Conservation (phyloP, 2,329 filamentous ascomycete genomes). For the Venturia effusa region DNA sequence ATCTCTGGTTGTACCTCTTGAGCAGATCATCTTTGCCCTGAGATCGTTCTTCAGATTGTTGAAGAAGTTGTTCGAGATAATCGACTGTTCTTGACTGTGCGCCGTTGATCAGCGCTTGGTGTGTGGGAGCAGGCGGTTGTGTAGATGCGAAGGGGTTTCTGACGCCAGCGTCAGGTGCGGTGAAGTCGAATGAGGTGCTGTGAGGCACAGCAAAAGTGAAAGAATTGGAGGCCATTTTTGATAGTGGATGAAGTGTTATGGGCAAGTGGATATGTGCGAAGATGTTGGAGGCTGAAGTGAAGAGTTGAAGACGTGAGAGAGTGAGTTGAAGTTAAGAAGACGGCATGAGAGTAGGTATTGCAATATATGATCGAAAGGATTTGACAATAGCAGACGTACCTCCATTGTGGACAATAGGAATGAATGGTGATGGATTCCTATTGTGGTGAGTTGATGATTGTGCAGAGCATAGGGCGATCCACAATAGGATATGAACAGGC, state of each 20-base stretch:
- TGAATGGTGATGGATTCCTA: neutral
- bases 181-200: neutral
- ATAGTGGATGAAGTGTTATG: neutral
- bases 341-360: neutral
- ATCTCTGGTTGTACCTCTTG: neutral
- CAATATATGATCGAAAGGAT: neutral
- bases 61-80: neutral
- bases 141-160: neutral
- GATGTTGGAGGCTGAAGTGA: neutral
- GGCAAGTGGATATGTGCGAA: neutral
- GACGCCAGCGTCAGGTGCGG: neutral
- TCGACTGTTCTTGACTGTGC: neutral
- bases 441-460: neutral
- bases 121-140: neutral
- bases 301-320: neutral
- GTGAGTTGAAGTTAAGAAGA: neutral
- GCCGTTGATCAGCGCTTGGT: neutral
- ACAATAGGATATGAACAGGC: neutral
- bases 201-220: neutral
- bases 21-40: neutral
- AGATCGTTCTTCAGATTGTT: neutral
- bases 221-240: neutral
- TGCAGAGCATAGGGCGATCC: neutral
- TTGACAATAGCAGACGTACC: neutral
- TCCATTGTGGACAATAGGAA: neutral